Evolutionary conservation across 306 rosid species (phyloP).

Genomic region (Cucurbita argyrosperma): DNA sequence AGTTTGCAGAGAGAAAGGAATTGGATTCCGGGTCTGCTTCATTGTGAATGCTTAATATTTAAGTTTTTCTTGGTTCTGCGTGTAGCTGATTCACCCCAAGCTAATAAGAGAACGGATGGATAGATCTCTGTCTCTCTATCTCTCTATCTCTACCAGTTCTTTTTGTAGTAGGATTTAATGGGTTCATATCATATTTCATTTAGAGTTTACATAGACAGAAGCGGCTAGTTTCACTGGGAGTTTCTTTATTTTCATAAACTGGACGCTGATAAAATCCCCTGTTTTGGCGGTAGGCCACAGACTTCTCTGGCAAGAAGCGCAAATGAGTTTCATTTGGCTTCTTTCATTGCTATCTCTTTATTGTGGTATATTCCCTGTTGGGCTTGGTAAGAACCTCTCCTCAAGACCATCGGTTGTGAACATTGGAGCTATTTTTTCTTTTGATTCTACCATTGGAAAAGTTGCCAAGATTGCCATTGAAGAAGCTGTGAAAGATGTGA

Average conservation of each 20-base stretch:
- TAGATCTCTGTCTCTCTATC: not conserved
- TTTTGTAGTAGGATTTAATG: not conserved
- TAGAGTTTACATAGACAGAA: not conserved
- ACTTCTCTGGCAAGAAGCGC: not conserved
- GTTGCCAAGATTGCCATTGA: conserved; percentile 72
- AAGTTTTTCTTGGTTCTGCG: not conserved
- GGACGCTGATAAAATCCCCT: not conserved
- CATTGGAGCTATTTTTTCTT: conserved; percentile 67
- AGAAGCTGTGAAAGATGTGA: conserved; percentile 74
- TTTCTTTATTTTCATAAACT: not conserved
- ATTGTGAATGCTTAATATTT: not conserved
- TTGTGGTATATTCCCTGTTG: conserved; percentile 14
- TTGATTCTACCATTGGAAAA: conserved; percentile 57
- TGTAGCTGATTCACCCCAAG: too few relatives aligned
- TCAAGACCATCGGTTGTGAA: conserved; percentile 45
- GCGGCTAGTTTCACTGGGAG: not conserved
- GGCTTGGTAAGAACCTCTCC: conserved; percentile 16
- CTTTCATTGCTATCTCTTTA: conserved; percentile 11
- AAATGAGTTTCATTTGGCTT: conserved; percentile 31
- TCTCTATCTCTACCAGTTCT: not conserved
- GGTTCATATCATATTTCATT: not conserved
- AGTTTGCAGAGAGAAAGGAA: not conserved
- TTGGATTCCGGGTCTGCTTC: conserved; percentile 4
- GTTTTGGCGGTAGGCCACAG: not conserved
- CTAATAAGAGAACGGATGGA: not conserved